A percentile compares a stretch with the other conserved stretches of the same genome.
Conservation (phyloP, 2,329 filamentous ascomycete species). For the Graphilbum fragrans region DNA sequence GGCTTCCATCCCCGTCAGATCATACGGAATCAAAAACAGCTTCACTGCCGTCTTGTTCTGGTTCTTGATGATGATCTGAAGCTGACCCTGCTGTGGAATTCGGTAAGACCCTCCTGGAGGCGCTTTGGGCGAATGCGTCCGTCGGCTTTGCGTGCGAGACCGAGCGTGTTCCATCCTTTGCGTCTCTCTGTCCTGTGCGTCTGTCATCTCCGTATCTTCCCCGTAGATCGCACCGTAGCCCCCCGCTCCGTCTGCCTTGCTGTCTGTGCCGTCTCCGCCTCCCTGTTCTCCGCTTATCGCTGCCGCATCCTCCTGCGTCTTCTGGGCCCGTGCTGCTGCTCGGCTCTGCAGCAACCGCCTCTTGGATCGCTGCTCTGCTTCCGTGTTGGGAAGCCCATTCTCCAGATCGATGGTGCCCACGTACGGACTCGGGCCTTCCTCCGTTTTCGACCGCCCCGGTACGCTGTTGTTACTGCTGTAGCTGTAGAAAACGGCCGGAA, state of each 20-base stretch:
- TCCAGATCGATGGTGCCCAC: conserved; percentile 89
- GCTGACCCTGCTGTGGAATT: conserved; percentile 83
- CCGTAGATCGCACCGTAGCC: not conserved
- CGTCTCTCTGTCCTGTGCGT: no score
- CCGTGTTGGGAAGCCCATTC: conserved; percentile 51
- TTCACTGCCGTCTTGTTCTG: conserved; percentile 98
- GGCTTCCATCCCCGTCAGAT: conserved; percentile 81
- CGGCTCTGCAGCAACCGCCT: conserved; percentile 34
- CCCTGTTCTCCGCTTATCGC: not conserved
- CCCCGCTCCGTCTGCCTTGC: not conserved
- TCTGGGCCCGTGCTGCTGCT: conserved; percentile 9
- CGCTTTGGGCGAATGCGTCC: conserved; percentile 38
- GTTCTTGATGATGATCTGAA: conserved; percentile 97
- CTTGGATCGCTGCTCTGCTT: conserved; percentile 33
- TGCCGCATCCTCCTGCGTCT: not conserved
- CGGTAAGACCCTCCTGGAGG: conserved; percentile 85
- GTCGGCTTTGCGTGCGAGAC: conserved; percentile 31
- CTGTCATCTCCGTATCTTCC: conserved; percentile 9
- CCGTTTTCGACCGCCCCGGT: conserved; percentile 44
- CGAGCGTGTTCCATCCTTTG: no score
- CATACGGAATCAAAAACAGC: conserved; percentile 86
- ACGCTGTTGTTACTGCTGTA: conserved; percentile 49
- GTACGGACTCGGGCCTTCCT: conserved; percentile 90
- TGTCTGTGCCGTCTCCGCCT: no score
- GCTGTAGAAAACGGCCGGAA: conserved; percentile 93